Evolutionary conservation across 306 rosid species (phyloP).

Genomic region (Calophaca sinica): DNA sequence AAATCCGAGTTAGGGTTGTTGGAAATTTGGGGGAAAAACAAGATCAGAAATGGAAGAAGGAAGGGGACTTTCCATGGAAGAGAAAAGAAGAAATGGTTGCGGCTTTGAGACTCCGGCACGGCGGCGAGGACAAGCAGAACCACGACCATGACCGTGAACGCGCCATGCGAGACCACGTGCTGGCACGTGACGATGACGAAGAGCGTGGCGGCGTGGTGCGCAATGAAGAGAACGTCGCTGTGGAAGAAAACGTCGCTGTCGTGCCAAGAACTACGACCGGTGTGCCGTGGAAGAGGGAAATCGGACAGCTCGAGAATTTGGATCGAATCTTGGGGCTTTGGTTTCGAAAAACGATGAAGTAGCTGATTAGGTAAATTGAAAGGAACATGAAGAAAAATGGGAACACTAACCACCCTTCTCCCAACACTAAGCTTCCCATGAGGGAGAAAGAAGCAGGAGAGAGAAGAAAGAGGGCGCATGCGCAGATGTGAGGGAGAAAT

Average conservation of each 20-base stretch:
- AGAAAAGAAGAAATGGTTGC: too few species aligned
- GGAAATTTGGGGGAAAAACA: too few species aligned
- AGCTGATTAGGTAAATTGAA: constrained; percentile 58
- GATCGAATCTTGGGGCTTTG: constrained; percentile 83
- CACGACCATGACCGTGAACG: constrained; percentile 67
- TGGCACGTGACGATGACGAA: constrained; percentile 91
- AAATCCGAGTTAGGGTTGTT: too few species aligned
- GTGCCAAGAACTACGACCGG: constrained; percentile 71
- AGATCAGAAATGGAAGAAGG: too few species aligned
- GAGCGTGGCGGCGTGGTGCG: constrained; percentile 86
- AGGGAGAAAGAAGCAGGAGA: too few species aligned
- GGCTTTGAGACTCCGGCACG: too few species aligned
- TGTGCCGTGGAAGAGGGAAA: constrained; percentile 82
- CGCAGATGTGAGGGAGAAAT: too few species aligned
- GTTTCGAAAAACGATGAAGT: constrained; percentile 66
- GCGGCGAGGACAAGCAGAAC: constrained; percentile 68
- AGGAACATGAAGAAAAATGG: constrained; percentile 65
- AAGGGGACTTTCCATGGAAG: too few species aligned
- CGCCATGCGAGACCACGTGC: constrained; percentile 69
- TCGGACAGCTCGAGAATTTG: constrained; percentile 79
- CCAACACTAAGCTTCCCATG: constrained; percentile 25
- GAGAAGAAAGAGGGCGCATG: too few species aligned
- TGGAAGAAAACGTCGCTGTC: constrained; percentile 68
- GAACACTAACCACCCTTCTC: neutral
- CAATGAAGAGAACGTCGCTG: constrained; percentile 78